Evolutionary conservation across 495 filamentous ascomycete genomes (phyloP).

Genomic region (Chaetomium fimeti): DNA sequence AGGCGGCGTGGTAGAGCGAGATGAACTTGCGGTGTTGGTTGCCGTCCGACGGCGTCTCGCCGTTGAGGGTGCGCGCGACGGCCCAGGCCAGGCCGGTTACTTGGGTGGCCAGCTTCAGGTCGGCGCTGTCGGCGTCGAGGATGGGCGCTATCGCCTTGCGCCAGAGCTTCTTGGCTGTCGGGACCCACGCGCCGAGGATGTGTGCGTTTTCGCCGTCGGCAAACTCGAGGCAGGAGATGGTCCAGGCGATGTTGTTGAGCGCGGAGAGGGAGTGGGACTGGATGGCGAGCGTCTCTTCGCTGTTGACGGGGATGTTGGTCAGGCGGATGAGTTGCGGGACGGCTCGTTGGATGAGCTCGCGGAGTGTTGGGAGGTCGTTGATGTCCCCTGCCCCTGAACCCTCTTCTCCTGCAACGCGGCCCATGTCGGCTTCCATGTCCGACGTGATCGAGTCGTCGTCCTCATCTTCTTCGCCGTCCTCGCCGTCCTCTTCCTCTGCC

Average conservation of each 20-base stretch:
- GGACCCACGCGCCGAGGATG: slow-evolving; percentile 49
- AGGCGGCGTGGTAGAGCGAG: slow-evolving; percentile 56
- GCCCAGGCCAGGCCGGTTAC: slow-evolving; percentile 63
- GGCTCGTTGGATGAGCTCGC: slow-evolving; percentile 48
- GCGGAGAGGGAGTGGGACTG: slow-evolving; percentile 50
- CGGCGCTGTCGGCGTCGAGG: slow-evolving; percentile 55
- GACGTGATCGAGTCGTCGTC: slow-evolving; percentile 48
- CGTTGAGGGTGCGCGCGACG: slow-evolving; percentile 51
- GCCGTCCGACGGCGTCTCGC: slow-evolving; percentile 44
- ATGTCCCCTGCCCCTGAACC: slow-evolving; percentile 38
- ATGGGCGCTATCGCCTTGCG: slow-evolving; percentile 49
- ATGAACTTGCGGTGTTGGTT: slow-evolving; percentile 59
- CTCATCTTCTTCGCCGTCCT: slow-evolving; percentile 33
- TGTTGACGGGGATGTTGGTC: slow-evolving; percentile 28
- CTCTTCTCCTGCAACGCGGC: slow-evolving; percentile 52
- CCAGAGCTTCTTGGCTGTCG: slow-evolving; percentile 55
- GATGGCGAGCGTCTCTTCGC: slow-evolving; percentile 36
- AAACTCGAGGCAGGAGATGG: slow-evolving; percentile 52
- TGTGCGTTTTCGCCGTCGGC: slow-evolving; percentile 40
- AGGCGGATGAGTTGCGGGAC: slow-evolving; percentile 52
- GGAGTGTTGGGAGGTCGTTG: slow-evolving; percentile 48
- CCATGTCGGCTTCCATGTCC: slow-evolving; percentile 58
- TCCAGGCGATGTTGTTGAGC: slow-evolving; percentile 63
- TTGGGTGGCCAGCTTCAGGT: slow-evolving; percentile 56
- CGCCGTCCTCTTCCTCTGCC: slow-evolving; percentile 37